Percentiles rank a stretch among this genome's conserved stretches.
These are phyloP conservation scores for Melanomma pulvis-pyrius DNA, from an alignment of 495 filamentous ascomycete species.

Conservation along the genomic window DNA sequence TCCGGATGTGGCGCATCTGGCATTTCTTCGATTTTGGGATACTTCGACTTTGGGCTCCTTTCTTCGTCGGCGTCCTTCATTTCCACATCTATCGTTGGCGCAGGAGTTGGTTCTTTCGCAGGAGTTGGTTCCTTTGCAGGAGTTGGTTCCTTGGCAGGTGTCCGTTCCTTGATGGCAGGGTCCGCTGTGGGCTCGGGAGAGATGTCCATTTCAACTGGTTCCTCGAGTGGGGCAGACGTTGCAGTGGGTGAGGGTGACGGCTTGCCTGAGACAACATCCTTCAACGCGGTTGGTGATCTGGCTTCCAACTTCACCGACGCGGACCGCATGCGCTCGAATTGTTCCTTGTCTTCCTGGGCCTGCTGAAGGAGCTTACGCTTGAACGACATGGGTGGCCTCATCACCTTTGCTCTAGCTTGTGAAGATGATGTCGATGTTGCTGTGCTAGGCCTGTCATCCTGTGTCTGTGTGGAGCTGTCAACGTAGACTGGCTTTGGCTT, in stretches of 20 bases:
- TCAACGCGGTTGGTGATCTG: constrained; percentile 29
- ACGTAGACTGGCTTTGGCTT: constrained; percentile 32
- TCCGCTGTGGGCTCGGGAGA: background rate
- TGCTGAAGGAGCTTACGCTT: constrained; percentile 29
- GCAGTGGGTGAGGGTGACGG: constrained; percentile 21
- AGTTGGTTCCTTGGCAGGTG: background rate
- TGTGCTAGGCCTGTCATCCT: constrained; percentile 6
- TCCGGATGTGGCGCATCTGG: constrained; percentile 15
- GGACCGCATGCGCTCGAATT: constrained; percentile 31
- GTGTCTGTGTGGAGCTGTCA: constrained; percentile 38
- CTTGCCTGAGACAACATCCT: constrained; percentile 25
- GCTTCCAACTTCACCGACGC: constrained; percentile 32
- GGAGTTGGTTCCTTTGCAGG: background rate
- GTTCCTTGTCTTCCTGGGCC: constrained; percentile 24
- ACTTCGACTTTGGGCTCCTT: background rate
- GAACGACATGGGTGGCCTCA: constrained; percentile 22
- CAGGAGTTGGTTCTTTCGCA: constrained; percentile 5
- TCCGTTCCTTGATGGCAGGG: background rate
- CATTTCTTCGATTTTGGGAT: constrained; percentile 22
- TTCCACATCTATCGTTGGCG: constrained; percentile 33
- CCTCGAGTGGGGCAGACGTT: background rate
- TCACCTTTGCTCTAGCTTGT: background rate
- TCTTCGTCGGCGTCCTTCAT: constrained; percentile 39
- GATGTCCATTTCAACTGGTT: constrained; percentile 8
- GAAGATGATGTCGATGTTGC: background rate